Evolutionary conservation across 495 filamentous ascomycete species (phyloP).

Genomic region (Articulospora tetracladia): DNA sequence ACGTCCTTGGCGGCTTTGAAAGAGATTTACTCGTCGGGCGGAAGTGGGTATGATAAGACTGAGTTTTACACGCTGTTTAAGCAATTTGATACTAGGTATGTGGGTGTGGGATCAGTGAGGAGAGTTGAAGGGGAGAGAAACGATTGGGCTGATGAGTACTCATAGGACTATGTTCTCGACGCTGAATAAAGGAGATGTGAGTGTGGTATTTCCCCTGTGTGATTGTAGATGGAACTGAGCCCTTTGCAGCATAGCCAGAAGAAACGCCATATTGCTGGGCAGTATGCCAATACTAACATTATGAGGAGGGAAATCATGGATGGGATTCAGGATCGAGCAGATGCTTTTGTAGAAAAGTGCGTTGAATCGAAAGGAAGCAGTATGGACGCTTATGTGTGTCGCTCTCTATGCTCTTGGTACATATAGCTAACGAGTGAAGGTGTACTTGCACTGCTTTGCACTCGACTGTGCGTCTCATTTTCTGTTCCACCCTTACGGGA

Average conservation of each 20-base stretch:
- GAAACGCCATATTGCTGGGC: slow-evolving; percentile 59
- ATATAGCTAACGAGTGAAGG: slow-evolving; percentile 19
- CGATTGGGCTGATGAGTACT: background rate
- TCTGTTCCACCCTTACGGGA: slow-evolving; percentile 58
- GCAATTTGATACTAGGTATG: slow-evolving; percentile 47
- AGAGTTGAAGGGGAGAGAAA: background rate
- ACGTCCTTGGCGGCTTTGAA: slow-evolving; percentile 53
- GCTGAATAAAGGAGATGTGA: slow-evolving; percentile 14
- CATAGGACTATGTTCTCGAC: slow-evolving; percentile 24
- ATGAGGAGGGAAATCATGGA: slow-evolving; percentile 45
- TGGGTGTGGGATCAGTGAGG: slow-evolving; percentile 18
- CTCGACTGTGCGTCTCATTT: slow-evolving; percentile 64
- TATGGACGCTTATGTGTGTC: slow-evolving; percentile 55
- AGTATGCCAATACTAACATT: slow-evolving; percentile 65
- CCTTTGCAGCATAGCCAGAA: slow-evolving; percentile 28
- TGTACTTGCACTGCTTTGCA: slow-evolving; percentile 55
- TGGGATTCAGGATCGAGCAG: slow-evolving; percentile 51
- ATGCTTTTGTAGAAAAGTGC: slow-evolving; percentile 48
- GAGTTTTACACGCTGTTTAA: slow-evolving; percentile 62
- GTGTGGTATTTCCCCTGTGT: background rate
- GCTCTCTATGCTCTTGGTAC: background rate
- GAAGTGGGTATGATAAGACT: slow-evolving; percentile 66
- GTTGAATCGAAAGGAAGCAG: slow-evolving; percentile 33
- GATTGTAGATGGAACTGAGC: no score
- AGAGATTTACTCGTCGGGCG: slow-evolving; percentile 61